A percentile compares a stretch with the other conserved stretches of the same genome.
Conservation (phyloP, 371 early-diverging fungal species). For the Enterospora canceri region DNA sequence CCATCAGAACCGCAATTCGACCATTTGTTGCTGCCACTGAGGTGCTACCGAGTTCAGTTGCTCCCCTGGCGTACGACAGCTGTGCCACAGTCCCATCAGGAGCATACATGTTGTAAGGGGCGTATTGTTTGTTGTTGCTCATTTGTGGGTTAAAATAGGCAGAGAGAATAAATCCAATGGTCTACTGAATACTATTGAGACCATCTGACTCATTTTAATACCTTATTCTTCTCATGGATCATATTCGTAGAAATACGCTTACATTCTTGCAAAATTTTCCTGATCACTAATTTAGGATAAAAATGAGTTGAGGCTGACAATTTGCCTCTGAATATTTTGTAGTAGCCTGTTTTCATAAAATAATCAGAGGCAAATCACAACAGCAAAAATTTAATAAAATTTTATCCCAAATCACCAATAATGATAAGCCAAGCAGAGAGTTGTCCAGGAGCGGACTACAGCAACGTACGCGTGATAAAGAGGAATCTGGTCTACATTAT, state of each 20-base stretch:
- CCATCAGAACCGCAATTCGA: conserved; percentile 43
- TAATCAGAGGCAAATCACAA: neutral
- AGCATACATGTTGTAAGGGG: conserved; percentile 44
- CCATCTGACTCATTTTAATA: neutral
- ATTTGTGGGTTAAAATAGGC: conserved; percentile 18
- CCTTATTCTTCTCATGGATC: neutral
- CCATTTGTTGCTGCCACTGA: conserved; percentile 45
- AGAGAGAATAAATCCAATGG: neutral
- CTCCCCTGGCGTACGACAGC: conserved; percentile 39
- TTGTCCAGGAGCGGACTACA: no score
- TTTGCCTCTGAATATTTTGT: no score
- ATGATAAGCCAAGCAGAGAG: no score
- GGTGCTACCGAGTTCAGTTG: conserved; percentile 49
- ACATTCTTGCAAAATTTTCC: neutral
- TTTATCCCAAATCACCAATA: no score
- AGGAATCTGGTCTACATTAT: conserved; percentile 56
- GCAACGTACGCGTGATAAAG: conserved; percentile 56
- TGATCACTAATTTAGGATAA: no score
- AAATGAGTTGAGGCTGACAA: no score
- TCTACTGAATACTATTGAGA: neutral
- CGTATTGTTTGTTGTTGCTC: conserved; percentile 42
- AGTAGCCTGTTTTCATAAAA: no score
- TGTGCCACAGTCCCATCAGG: conserved; percentile 56
- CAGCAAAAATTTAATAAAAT: neutral
- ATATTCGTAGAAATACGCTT: neutral